These are phyloP conservation scores for Rehmannia glutinosa DNA, from an alignment of 257 asterid genomes.

Conservation along the genomic window DNA sequence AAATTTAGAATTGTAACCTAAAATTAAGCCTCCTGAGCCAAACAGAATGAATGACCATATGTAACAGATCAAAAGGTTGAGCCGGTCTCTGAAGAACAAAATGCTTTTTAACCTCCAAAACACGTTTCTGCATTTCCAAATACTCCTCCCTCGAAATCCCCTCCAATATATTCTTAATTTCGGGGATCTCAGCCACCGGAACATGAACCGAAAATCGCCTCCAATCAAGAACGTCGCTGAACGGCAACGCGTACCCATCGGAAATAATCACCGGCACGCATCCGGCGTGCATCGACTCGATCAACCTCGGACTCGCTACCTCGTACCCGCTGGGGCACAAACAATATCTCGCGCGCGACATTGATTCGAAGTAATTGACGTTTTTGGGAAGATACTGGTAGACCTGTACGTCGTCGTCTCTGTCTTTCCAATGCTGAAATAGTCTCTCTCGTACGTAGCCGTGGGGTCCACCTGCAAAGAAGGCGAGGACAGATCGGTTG, in stretches of 20 bases:
- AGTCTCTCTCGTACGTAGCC: slow-evolving; percentile 42
- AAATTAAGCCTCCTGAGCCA: slow-evolving; percentile 66
- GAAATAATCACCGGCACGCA: slow-evolving; percentile 53
- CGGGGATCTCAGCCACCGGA: slow-evolving; percentile 31
- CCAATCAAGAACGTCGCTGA: slow-evolving; percentile 68
- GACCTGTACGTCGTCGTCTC: slow-evolving; percentile 38
- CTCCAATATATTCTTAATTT: slow-evolving; percentile 36
- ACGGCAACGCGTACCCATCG: slow-evolving; percentile 41
- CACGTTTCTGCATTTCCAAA: slow-evolving; percentile 18
- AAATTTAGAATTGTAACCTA: slow-evolving; percentile 7
- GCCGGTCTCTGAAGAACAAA: slow-evolving; percentile 44
- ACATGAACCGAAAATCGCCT: slow-evolving; percentile 33
- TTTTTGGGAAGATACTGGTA: slow-evolving; percentile 43
- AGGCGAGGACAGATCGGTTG: slow-evolving; percentile 34
- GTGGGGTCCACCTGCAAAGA: slow-evolving; percentile 68
- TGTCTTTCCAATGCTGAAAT: slow-evolving; percentile 35
- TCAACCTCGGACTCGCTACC: slow-evolving; percentile 61
- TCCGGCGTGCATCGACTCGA: slow-evolving; percentile 43
- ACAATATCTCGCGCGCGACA: slow-evolving; percentile 43
- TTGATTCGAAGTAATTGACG: slow-evolving; percentile 29
- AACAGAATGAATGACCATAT: slow-evolving; percentile 33
- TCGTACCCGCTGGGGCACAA: slow-evolving; percentile 68
- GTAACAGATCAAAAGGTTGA: slow-evolving; percentile 24
- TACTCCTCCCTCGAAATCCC: slow-evolving; percentile 37
- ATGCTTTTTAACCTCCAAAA: slow-evolving; percentile 39